Percentiles rank a stretch among this genome's conserved stretches.
These are phyloP conservation scores for Emmonsiellopsis sp. DNA, from an alignment of 2,329 filamentous ascomycete species.

Conservation along the genomic window DNA sequence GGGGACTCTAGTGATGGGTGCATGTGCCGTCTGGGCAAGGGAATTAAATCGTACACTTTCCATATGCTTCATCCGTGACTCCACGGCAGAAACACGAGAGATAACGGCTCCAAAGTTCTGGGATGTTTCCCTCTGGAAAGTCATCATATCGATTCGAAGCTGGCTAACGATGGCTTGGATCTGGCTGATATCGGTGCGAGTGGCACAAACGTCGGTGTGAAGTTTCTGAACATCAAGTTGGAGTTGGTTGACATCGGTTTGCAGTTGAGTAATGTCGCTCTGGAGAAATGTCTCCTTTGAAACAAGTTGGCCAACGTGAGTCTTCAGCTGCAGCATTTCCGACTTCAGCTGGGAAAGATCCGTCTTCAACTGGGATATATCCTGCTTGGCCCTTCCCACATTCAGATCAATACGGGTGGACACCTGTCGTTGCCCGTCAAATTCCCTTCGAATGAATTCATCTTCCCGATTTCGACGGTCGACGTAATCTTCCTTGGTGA, in stretches of 20 bases:
- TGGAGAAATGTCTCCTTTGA: constrained; percentile 27
- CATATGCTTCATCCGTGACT: constrained; percentile 25
- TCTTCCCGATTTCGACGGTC: constrained; percentile 32
- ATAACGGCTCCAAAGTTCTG: constrained; percentile 20
- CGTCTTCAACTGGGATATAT: constrained; percentile 21
- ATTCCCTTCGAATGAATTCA: constrained; percentile 29
- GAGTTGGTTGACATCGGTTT: constrained; percentile 28
- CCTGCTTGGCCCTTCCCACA: constrained; percentile 14
- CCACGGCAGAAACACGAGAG: constrained; percentile 22
- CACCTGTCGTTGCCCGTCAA: constrained; percentile 25
- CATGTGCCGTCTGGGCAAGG: constrained; percentile 27
- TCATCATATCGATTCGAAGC: constrained; percentile 27
- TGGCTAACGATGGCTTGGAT: constrained; percentile 26
- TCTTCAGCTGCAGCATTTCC: constrained; percentile 26
- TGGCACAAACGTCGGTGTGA: constrained; percentile 24
- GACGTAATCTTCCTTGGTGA: constrained; percentile 30
- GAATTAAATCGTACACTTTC: constrained; percentile 32
- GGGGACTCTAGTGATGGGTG: constrained; percentile 29
- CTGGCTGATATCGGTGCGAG: constrained; percentile 28
- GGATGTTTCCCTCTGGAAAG: constrained; percentile 24
- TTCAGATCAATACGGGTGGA: constrained; percentile 27
- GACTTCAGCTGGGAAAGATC: constrained; percentile 28
- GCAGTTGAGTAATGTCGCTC: constrained; percentile 27
- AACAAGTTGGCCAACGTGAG: constrained; percentile 21
- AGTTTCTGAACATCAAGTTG: constrained; percentile 26